These are phyloP conservation scores for Ascobolus immersus DNA, from an alignment of 495 filamentous ascomycete genomes.

Conservation along the genomic window DNA sequence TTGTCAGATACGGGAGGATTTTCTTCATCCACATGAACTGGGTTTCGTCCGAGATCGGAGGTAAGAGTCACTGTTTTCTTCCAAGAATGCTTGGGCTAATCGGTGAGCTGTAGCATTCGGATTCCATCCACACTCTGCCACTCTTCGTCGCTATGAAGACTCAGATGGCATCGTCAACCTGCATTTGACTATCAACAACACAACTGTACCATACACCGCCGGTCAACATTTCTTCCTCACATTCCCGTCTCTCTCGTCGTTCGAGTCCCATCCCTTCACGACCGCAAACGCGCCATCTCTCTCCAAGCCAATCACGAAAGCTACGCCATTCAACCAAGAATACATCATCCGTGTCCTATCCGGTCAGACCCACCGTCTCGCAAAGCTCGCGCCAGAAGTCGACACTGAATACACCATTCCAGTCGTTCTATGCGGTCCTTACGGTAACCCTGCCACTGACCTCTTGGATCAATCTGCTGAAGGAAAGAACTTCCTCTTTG, in stretches of 20 bases:
- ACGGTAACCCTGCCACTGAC: constrained; percentile 23
- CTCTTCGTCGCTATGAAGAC: constrained; percentile 24
- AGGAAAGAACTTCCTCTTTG: constrained; percentile 33
- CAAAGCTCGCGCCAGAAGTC: constrained; percentile 17
- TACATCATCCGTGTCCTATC: constrained; percentile 35
- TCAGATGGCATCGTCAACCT: constrained; percentile 27
- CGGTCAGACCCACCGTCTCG: constrained; percentile 33
- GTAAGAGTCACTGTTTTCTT: not conserved
- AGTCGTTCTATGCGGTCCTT: constrained; percentile 32
- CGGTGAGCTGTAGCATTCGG: constrained; percentile 15
- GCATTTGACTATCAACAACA: constrained; percentile 29
- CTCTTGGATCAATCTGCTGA: constrained; percentile 20
- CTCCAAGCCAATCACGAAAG: constrained; percentile 9
- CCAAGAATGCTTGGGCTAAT: too few species aligned
- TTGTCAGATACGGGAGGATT: constrained; percentile 23
- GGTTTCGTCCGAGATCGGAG: constrained; percentile 11
- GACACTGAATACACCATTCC: constrained; percentile 18
- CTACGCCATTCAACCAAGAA: constrained; percentile 22
- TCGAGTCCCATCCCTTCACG: constrained; percentile 46
- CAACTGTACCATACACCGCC: constrained; percentile 29
- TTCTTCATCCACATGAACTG: constrained; percentile 28
- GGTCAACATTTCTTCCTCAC: constrained; percentile 43
- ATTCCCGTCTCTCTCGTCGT: constrained; percentile 32
- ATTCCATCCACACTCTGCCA: constrained; percentile 25
- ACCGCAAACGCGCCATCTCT: constrained; percentile 25